Evolutionary conservation across 2,329 filamentous ascomycete species (phyloP), one percentile per base, ranked within the genome.

Genomic region (Pezicula radicicola): DNA sequence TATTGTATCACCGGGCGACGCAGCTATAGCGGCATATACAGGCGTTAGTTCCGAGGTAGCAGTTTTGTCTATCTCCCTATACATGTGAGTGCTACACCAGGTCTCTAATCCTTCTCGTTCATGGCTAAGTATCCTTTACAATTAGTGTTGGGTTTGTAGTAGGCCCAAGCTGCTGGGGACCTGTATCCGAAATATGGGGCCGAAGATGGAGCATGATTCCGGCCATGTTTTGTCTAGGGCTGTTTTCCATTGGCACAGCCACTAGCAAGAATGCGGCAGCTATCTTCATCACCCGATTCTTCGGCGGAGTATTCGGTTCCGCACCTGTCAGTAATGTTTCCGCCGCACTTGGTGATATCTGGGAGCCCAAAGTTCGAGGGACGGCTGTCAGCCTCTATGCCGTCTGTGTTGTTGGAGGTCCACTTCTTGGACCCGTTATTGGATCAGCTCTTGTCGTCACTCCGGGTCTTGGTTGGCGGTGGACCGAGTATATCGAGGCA

Each of bases 221-320:
- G 44, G 83, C 81, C 3, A 81, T 84, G 58, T 68, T 77, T 53
- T 73, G 73, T 18, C 72, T 88, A 49, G 80, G 79, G 0, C 75
- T 78, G 1, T 89, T 89, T 63, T 85, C 81, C 56, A 82, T 79
- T 28, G 84, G 75, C 5, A 76, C 74, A 18, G 80, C 81, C 2
- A 83, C 78, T 4, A 73, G 79, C 1, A 72, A 79, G 52, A 84
- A 79, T 57, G 80, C 84, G 52, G 71, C 70, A 46, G 79, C 80
- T 1, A 70, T 90, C 3, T 72, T 89, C 41, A 74, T 87, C 25
- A 75, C 88, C 30, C 81, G 86, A 44, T 89, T 89, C 70, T 82
- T 88, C 52, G 79, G 78, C 4, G 83, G 83, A 37, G 66, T 81
- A 6, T 85, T 85, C 62, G 83, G 81, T 13, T 81, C 80, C 1